Percentiles rank a stretch among this genome's conserved stretches.
phyloP scores from a whole-genome alignment of 768 basidiomycete species.

The Cystobasidium ongulense region DNA sequence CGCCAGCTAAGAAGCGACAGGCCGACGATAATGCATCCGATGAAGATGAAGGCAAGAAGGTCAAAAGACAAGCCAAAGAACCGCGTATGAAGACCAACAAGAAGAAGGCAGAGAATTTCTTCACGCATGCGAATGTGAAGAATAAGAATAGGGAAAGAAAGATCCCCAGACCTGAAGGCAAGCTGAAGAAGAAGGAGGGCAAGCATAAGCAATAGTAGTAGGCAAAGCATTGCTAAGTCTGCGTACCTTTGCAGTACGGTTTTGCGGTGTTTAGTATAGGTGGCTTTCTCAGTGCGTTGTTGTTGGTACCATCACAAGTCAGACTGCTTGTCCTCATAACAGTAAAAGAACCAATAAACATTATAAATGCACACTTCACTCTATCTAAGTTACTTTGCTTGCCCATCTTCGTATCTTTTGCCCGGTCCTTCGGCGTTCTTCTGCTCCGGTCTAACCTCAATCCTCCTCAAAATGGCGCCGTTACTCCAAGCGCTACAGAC shows the following conservation, averaged over 20 bases:
- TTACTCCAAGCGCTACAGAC: slow-evolving; percentile 4
- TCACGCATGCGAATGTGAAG: slow-evolving; percentile 44
- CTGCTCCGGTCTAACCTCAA: background rate
- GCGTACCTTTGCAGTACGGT: background rate
- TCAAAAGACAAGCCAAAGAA: slow-evolving; percentile 52
- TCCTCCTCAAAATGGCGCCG: slow-evolving; percentile 2
- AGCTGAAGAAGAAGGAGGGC: background rate
- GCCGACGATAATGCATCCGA: slow-evolving; percentile 44
- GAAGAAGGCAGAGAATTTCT: slow-evolving; percentile 87
- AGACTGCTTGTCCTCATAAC: background rate
- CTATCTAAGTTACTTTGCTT: background rate
- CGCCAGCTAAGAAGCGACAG: background rate
- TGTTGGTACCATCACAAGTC: background rate
- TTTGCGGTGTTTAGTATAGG: background rate
- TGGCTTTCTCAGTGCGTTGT: background rate
- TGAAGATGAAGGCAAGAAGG: slow-evolving; percentile 44
- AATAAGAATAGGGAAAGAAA: slow-evolving; percentile 45
- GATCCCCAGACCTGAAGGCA: slow-evolving; percentile 22
- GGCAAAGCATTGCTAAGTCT: background rate
- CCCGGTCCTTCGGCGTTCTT: background rate
- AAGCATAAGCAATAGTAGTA: background rate
- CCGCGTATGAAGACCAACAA: slow-evolving; percentile 90
- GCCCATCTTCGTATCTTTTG: background rate
- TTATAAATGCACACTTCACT: background rate
- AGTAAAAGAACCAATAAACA: background rate